Evolutionary conservation across 1,284 basidiomycete species (phyloP), one percentile per base, ranked within the genome.

Genomic region (Phlebopus sp.): DNA sequence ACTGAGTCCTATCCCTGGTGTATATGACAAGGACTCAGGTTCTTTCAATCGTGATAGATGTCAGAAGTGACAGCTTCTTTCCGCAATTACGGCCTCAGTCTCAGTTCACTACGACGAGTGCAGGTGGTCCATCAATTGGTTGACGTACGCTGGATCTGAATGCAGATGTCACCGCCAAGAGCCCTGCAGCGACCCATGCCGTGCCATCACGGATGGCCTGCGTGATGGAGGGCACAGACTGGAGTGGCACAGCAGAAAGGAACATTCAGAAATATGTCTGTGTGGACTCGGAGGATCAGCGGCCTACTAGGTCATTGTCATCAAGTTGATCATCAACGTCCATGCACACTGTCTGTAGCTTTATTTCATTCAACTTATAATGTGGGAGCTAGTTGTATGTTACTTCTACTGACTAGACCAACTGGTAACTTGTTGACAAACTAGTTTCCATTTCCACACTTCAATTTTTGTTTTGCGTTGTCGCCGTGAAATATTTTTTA

Each of bases 131-230:
- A n/a, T 44, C 35, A n/a, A 25, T 32, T 23, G 23, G 30, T n/a
- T 19, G 19, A 42, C 34, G 38, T 21, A 35, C 44, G 23, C 25
- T 58, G 17, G 50, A 34, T 35, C 52, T 59, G 53, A 55, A 57
- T 36, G 42, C 40, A 42, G 53, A 57, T 27, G 52, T 53, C 35
- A 57, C 67, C 42, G 42, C 46, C 41, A 55, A 59, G 18, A 64
- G 66, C 36, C 55, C 65, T 19, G 54, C 53, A 1, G 64, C 64
- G 35, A 66, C 61, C 5, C 40, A n/a, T 15, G 54, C 55, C 23
- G 53, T 56, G 57, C 59, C 62, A 11, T 60, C 63, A 34, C 67
- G 63, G 64, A 66, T 59, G 46, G 59, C 63, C 13, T 66, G 60
- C 42, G 46, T 57, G 49, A 50, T 63, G 29, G 64, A 67, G 49